Evolutionary conservation across 2,329 filamentous ascomycete genomes (phyloP), one percentile per base, ranked within the genome.

Genomic region (Trichoderma polysporum): DNA sequence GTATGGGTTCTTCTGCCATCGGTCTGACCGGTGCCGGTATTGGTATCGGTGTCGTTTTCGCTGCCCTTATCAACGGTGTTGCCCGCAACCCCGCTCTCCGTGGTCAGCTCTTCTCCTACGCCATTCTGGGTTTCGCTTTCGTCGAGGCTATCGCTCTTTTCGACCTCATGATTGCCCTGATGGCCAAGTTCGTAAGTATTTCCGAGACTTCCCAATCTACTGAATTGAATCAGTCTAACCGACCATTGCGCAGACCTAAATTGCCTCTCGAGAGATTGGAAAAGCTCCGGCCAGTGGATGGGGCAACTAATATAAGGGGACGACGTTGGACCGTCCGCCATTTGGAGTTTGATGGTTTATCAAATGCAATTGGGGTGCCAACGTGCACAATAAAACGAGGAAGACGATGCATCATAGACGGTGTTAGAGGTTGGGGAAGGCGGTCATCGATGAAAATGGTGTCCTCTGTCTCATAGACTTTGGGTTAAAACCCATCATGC

Each of bases 111-210:
- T 97, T 95, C 91, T 92, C 91, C 76, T 94, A 95, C 85, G 92
- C 92, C 88, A 94, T 95, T 91, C 86, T 95, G 80, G 92, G 92
- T 86, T 95, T 95, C 86, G 92, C 92, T 81, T 95, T 95, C 90
- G 92, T 94, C 83, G 92, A 95, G 83, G 92, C 92, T 85, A 93
- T 92, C 77, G 91, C 90, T 90, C 89, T 92, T 79, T 92, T 92
- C 90, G 90, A 92, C 79, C 89, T 92, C 79, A 93, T 93, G 91
- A 88, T 93, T 92, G 91, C 91, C 85, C 91, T 93, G 86, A 93
- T 93, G 91, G 91, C 90, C 90, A 93, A 93, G 87, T 92, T 91
- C 85, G 89, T 92, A 87, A 77, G 86, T 88, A 66, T n/a, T 50
- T n/a, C 39, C 62, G 49, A 69, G 39, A 2, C n/a, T 15, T 41